Conservation (phyloP, 2,329 filamentous ascomycete genomes). For the Beauveria medogensis region DNA sequence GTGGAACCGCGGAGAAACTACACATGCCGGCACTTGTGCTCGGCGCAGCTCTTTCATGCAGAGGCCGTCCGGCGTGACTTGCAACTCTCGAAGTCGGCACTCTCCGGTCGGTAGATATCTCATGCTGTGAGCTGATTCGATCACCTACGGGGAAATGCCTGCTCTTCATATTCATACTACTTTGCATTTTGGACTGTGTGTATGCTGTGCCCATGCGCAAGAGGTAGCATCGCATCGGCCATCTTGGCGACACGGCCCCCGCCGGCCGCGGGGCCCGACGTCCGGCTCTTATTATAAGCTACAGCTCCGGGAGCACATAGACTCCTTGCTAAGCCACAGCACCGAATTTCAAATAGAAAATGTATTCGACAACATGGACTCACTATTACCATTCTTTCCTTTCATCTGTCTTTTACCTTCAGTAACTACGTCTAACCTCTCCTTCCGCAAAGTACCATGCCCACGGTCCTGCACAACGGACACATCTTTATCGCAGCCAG, state of each 20-base stretch:
- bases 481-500: slow-evolving; percentile 4
- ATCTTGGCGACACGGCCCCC: neutral
- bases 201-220: neutral
- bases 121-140: neutral
- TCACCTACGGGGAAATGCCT: neutral
- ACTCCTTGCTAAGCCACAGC: neutral
- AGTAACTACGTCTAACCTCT: neutral
- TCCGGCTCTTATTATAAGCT: neutral
- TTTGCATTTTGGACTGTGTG: neutral
- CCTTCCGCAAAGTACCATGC: neutral
- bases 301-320: neutral
- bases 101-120: neutral
- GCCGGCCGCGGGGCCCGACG: neutral
- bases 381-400: neutral
- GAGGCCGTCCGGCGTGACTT: no score
- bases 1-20: no score
- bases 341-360: neutral
- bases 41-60: no score
- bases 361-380: neutral
- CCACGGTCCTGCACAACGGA: slow-evolving; percentile 8
- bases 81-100: no score
- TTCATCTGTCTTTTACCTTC: neutral
- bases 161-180: neutral
- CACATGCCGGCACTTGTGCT: no score
- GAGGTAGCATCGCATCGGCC: neutral